A percentile compares a stretch with the other conserved stretches of the same genome.
These are phyloP conservation scores for Eimeria maxima DNA, from an alignment of 169 alveolate genomes.

Conservation along the genomic window DNA sequence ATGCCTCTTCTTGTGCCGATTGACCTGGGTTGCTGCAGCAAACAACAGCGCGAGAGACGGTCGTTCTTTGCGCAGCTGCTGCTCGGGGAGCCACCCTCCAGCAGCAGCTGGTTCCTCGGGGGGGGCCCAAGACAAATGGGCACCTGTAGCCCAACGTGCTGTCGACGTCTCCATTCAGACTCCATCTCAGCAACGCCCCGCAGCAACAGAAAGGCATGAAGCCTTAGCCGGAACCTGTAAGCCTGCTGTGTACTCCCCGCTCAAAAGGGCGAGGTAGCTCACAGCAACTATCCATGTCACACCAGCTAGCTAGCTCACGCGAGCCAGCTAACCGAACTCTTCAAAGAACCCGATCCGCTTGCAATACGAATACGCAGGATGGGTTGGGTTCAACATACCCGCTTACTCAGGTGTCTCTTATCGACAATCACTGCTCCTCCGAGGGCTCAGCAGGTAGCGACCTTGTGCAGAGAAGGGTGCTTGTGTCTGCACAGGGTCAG, in stretches of 20 bases:
- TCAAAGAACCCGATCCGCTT: too few species aligned
- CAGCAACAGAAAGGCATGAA: neutral
- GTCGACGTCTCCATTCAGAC: neutral
- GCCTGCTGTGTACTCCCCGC: neutral
- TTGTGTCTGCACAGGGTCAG: neutral
- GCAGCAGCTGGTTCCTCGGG: neutral
- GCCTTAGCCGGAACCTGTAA: neutral
- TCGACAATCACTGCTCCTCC: neutral
- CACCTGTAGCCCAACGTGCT: neutral
- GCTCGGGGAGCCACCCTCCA: neutral
- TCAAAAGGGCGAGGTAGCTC: too few species aligned
- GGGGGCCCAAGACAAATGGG: neutral
- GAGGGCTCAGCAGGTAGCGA: neutral
- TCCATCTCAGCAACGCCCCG: neutral
- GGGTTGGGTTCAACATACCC: too few species aligned
- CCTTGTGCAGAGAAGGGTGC: neutral
- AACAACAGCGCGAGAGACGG: neutral
- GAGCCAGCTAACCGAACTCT: too few species aligned
- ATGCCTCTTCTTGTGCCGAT: neutral
- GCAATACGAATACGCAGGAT: too few species aligned
- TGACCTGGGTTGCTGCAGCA: neutral
- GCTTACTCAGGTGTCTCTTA: neutral
- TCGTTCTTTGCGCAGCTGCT: conserved; percentile 1
- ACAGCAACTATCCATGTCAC: too few species aligned
- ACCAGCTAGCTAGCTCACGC: neutral